These are phyloP conservation scores for Rossbeevera mucosa DNA, from an alignment of 768 basidiomycete species.

Conservation along the genomic window DNA sequence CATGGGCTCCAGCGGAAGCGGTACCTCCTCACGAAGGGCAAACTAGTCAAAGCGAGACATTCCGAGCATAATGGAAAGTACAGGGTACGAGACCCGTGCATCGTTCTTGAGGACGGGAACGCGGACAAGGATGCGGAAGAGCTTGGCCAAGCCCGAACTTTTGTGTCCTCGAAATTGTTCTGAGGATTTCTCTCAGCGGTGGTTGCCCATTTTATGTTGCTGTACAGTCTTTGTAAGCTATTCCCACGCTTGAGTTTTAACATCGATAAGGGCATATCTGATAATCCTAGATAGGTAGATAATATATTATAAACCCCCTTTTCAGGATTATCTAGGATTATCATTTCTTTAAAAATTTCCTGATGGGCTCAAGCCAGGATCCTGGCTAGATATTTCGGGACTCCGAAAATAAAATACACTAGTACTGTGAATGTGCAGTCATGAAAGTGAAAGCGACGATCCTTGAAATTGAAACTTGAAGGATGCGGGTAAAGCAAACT, in stretches of 20 bases:
- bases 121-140: constrained; percentile 86
- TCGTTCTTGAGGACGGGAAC: constrained; percentile 86
- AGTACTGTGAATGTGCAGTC: no score
- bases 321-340: no score
- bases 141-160: constrained; percentile 89
- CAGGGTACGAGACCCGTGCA: constrained; percentile 33
- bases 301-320: no score
- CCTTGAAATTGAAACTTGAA: no score
- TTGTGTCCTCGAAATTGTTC: constrained; percentile 84
- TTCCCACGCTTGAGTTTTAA: constrained; percentile 42
- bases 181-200: constrained; percentile 10
- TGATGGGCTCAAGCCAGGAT: no score
- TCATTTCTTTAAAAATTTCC: no score
- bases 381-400: no score
- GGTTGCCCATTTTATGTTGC: constrained; percentile 12
- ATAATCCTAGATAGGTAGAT: no score
- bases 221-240: constrained; percentile 37
- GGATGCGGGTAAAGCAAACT: no score
- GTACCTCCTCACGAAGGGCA: constrained; percentile 51
- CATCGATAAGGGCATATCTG: no score
- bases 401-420: no score
- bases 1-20: constrained; percentile 74
- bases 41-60: constrained; percentile 43
- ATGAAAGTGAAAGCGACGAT: no score
- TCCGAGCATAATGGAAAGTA: constrained; percentile 31